These are phyloP conservation scores for Colletotrichum graminicola DNA, from an alignment of 2,329 filamentous ascomycete genomes.

Conservation along the genomic window DNA sequence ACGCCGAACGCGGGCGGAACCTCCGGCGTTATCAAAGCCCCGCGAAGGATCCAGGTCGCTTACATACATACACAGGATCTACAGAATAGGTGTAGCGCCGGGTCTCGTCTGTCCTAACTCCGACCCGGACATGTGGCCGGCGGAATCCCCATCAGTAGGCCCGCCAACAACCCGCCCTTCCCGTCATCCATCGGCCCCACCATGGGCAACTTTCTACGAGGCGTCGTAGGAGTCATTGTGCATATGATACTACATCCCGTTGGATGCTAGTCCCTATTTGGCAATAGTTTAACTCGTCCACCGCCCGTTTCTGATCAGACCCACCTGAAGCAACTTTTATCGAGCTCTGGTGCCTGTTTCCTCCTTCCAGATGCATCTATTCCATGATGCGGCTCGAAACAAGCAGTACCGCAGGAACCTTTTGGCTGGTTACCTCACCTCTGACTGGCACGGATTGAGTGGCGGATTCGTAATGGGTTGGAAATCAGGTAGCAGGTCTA, in stretches of 20 bases:
- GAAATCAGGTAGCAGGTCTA: background rate
- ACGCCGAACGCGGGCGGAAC: background rate
- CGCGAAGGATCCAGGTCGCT: background rate
- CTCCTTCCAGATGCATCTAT: background rate
- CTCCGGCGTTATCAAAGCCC: background rate
- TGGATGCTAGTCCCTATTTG: background rate
- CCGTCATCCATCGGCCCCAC: constrained; percentile 11
- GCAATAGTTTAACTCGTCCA: background rate
- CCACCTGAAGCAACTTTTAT: background rate
- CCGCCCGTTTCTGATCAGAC: background rate
- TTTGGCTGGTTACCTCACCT: background rate
- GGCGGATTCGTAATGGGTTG: background rate
- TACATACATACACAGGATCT: background rate
- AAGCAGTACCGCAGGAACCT: background rate
- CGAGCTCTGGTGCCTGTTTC: background rate
- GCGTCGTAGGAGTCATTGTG: background rate
- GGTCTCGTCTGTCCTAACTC: background rate
- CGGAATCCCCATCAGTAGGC: background rate
- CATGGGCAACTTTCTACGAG: constrained; percentile 25
- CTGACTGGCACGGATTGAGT: background rate
- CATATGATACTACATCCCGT: background rate
- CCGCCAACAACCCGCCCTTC: background rate
- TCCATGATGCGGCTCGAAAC: background rate
- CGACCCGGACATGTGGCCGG: background rate
- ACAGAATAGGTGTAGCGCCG: background rate